Evolutionary conservation across 2,329 filamentous ascomycete genomes (phyloP).

Genomic region (Dactylellina sp.): DNA sequence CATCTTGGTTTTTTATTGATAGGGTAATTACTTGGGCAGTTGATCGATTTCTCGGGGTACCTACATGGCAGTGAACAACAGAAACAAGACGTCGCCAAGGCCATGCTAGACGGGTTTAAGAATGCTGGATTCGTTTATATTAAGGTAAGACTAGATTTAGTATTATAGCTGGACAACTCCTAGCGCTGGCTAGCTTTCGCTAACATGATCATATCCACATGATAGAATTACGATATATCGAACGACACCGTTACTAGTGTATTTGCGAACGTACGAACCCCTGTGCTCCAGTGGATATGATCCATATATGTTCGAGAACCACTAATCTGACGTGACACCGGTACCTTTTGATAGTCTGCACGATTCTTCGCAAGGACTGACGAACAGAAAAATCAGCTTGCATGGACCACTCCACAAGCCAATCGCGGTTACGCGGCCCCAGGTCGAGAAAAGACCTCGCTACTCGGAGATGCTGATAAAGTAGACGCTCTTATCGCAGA

Average conservation of each 20-base stretch:
- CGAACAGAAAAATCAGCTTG: conserved; percentile 73
- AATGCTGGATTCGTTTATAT: conserved; percentile 79
- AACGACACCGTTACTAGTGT: conserved; percentile 70
- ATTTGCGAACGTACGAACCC: conserved; percentile 69
- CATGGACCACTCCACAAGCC: conserved; percentile 78
- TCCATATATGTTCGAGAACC: neutral
- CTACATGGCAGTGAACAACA: conserved; percentile 72
- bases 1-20: neutral
- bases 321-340: neutral
- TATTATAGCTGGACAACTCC: neutral
- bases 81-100: conserved; percentile 74
- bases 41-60: conserved; percentile 83
- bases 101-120: conserved; percentile 83
- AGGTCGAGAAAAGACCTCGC: conserved; percentile 78
- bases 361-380: conserved; percentile 76
- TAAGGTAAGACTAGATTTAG: conserved; percentile 11
- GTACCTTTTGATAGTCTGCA: conserved; percentile 67
- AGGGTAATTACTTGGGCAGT: conserved; percentile 65
- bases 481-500: conserved; percentile 71
- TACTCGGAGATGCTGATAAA: conserved; percentile 69
- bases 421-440: conserved; percentile 79
- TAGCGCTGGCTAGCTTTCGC: neutral
- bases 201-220: conserved; percentile 67
- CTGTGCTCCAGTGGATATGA: neutral
- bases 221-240: conserved; percentile 80